These are phyloP conservation scores for Tagetes erecta DNA, from an alignment of 129 eudicot genomes.

Conservation along the genomic window DNA sequence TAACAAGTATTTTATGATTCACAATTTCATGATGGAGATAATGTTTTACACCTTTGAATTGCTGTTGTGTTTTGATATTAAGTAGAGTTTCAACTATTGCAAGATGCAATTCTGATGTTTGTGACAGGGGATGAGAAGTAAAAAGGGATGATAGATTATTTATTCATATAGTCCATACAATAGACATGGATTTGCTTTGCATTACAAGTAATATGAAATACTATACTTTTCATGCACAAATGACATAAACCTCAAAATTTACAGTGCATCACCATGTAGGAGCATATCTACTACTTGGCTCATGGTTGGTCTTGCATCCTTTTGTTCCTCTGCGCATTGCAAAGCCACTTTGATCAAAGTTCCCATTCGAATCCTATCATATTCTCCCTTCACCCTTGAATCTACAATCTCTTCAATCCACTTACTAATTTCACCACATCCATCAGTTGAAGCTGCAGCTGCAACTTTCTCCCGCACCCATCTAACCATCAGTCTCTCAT, in stretches of 20 bases:
- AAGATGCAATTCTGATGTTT: too few species aligned
- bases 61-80: too few species aligned
- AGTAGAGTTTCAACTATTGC: too few species aligned
- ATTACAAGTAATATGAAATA: not conserved
- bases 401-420: constrained; percentile 42
- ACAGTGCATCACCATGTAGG: constrained; percentile 15
- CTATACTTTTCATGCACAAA: not conserved
- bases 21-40: too few species aligned
- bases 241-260: not conserved
- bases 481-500: constrained; percentile 23
- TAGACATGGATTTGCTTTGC: not conserved
- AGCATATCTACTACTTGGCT: constrained; percentile 51
- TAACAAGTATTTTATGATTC: too few species aligned
- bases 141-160: too few species aligned
- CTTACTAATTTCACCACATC: not conserved
- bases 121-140: too few species aligned
- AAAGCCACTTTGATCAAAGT: constrained; percentile 43
- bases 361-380: constrained; percentile 29
- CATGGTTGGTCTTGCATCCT: constrained; percentile 61
- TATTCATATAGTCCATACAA: not conserved
- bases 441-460: not conserved
- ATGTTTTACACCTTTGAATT: too few species aligned
- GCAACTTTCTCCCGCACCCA: constrained; percentile 46
- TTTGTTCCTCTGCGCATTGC: constrained; percentile 46
- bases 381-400: constrained; percentile 30